Base-by-base conservation (phyloP, 1,284 basidiomycete genomes). In the Tylopilus sp. region DNA sequence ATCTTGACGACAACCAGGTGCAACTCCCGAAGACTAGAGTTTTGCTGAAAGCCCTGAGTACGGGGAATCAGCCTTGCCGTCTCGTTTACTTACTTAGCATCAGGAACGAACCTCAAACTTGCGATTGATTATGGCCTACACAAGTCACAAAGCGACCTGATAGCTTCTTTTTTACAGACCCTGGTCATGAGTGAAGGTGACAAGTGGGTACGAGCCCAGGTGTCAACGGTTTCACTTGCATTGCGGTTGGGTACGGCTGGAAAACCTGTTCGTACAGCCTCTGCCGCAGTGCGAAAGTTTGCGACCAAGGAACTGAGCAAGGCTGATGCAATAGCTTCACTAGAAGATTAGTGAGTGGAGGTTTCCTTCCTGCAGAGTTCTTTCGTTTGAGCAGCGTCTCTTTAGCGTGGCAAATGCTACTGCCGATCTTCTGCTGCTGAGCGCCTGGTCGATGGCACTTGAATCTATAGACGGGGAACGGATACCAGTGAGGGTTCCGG, bases 181-280 rank as follows among this genome's bases (percentile, higher is more conserved):
- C 71, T 91, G 31, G 78, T 92, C 49, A 92, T 92, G 89, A 89
- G 86, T 53, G 88, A 92, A 70, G 89, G 89, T 16, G 88, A 90
- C 56, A 79, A 79, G 58, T 92, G 89, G 89, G 77, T 92, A 34
- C 69, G 69, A 44, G 71, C 75, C 0, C 81, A 87, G 56, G 76
- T 79, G 11, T 73, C 74, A 6, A 77, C 76, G 51, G 72, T 88
- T 41, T 74, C 77, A 0, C 72, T 79, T 41, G 84, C 86, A 7
- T 64, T 91, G 46, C 76, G 77, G 37, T 72, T 77, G 6, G 84
- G 84, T 2, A 76, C 76, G 12, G 73, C 73, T 48, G 85, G 83
- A 5, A 76, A 80, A 59, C 89, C 89, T 11, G 88, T 91, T 0
- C 64, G 74, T 28, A 75, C 78, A 8, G 87, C 89, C 9, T 77